phyloP scores from a whole-genome alignment of 2,329 filamentous ascomycete genomes.

The Chrysoporthe deuterocubensis region DNA sequence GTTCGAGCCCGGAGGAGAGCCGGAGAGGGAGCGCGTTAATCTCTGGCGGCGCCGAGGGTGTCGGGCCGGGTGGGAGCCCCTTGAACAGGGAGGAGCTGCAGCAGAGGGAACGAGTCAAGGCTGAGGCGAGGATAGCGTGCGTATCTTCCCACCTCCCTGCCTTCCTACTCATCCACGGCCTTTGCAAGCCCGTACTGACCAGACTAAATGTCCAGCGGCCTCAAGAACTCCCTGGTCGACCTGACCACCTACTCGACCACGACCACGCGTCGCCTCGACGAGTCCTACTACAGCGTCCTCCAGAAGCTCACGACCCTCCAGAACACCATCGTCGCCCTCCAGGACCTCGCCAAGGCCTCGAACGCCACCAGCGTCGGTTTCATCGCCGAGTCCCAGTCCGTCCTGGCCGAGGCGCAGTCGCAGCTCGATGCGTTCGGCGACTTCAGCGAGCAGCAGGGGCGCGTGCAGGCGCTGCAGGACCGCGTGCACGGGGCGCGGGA shows the following conservation, averaged over 20 bases:
- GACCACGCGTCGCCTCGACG: constrained; percentile 70
- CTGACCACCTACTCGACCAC: constrained; percentile 64
- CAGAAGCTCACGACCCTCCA: constrained; percentile 70
- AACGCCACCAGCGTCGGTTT: constrained; percentile 64
- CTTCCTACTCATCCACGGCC: constrained; percentile 7
- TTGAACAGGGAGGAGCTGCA: constrained; percentile 45
- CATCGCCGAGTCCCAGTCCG: constrained; percentile 58
- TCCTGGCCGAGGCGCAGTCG: constrained; percentile 62
- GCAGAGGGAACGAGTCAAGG: constrained; percentile 47
- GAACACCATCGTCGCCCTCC: constrained; percentile 65
- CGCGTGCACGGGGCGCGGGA: constrained; percentile 64
- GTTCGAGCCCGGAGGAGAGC: constrained; percentile 48
- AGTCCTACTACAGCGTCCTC: constrained; percentile 74
- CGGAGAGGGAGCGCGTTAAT: constrained; percentile 47
- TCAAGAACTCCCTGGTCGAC: constrained; percentile 56
- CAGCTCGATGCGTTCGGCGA: constrained; percentile 65
- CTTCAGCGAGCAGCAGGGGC: constrained; percentile 67
- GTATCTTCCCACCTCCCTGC: constrained; percentile 29
- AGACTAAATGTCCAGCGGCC: constrained; percentile 43
- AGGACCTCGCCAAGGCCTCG: constrained; percentile 67
- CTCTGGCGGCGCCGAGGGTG: constrained; percentile 33
- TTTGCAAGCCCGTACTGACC: constrained; percentile 14
- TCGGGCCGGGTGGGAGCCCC: constrained; percentile 26
- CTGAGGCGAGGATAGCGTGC: constrained; percentile 46
- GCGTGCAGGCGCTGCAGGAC: constrained; percentile 64